These are phyloP conservation scores for Termitomyces sp. DNA, from an alignment of 768 basidiomycete species.

Conservation along the genomic window DNA sequence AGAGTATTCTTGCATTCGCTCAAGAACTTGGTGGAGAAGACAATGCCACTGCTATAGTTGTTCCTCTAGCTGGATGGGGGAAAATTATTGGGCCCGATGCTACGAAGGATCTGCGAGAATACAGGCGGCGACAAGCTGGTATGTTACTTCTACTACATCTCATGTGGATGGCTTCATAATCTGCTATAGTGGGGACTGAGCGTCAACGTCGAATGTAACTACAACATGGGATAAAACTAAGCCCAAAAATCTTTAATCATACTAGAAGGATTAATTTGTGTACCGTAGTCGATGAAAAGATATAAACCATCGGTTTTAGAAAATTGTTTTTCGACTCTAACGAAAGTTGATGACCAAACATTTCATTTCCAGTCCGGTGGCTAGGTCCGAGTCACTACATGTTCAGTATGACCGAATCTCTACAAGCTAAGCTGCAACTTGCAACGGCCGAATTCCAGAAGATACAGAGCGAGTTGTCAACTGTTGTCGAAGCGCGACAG, in stretches of 20 bases:
- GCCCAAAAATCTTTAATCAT: background rate
- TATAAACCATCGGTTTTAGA: background rate
- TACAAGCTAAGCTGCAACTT: constrained; percentile 56
- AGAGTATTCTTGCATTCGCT: constrained; percentile 76
- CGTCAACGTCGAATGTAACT: constrained; percentile 61
- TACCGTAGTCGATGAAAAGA: background rate
- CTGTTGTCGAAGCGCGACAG: constrained; percentile 74
- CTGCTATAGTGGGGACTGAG: constrained; percentile 49
- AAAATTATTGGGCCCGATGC: constrained; percentile 71
- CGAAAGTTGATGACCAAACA: constrained; percentile 6
- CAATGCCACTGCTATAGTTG: constrained; percentile 86
- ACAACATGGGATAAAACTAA: background rate
- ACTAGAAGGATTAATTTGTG: background rate
- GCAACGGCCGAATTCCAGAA: constrained; percentile 76
- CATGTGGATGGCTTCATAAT: background rate
- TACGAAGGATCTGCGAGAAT: constrained; percentile 80
- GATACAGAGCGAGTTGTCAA: constrained; percentile 67
- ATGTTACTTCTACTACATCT: constrained; percentile 12
- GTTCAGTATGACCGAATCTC: constrained; percentile 24
- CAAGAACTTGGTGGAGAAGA: constrained; percentile 87
- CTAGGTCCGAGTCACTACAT: background rate
- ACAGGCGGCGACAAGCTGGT: constrained; percentile 65
- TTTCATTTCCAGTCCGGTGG: background rate
- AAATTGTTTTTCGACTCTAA: background rate
- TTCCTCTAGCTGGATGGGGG: constrained; percentile 93